Percentiles rank a stretch among this genome's conserved stretches.
Conservation (phyloP, 345 rosid species). For the Angophora floribunda region DNA sequence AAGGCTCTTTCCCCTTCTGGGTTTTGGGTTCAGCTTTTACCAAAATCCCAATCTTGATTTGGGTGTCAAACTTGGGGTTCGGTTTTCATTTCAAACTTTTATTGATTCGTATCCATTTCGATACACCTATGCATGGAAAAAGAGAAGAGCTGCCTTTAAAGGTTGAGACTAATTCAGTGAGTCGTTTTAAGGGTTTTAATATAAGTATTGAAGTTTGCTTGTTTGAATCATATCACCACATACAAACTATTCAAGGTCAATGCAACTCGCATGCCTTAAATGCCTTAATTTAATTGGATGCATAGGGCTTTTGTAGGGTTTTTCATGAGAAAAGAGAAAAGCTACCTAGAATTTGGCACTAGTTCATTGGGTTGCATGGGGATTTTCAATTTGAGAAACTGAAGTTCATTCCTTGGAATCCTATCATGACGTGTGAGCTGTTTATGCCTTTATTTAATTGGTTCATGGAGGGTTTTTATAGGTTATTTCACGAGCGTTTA, state of each 20-base stretch:
- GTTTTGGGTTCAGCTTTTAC: not conserved
- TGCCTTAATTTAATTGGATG: no score
- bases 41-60: not conserved
- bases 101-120: no score
- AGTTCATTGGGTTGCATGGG: not conserved
- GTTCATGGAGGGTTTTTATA: accelerated
- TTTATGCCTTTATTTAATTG: no score
- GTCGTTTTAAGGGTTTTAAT: accelerated
- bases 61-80: not conserved
- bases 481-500: accelerated
- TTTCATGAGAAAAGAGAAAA: no score
- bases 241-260: accelerated
- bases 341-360: accelerated
- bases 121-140: no score
- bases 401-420: not conserved
- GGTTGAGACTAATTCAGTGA: not conserved
- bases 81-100: not conserved
- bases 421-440: accelerated
- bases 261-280: no score
- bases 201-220: accelerated
- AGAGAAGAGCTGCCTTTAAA: accelerated
- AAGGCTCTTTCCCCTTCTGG: no score
- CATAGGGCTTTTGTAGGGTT: not conserved
- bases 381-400: no score
- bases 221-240: accelerated